Percentiles rank a stretch among this genome's conserved stretches.
phyloP scores from a whole-genome alignment of 1,284 basidiomycete genomes.

The Malassezia slooffiae region DNA sequence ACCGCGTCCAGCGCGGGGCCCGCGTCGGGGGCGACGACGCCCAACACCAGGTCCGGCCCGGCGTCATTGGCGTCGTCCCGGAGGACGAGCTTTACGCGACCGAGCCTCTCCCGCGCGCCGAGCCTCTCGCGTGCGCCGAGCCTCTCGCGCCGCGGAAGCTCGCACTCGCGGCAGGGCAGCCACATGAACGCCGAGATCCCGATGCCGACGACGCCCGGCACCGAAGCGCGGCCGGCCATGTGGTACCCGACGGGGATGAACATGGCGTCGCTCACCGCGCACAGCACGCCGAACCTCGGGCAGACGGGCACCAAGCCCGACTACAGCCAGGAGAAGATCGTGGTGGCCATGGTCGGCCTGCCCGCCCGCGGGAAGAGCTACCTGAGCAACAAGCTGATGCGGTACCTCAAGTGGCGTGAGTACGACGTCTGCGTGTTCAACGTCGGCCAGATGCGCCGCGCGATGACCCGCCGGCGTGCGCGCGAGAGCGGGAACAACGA shows the following conservation, averaged over 20 bases:
- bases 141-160: too few relatives aligned
- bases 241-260: conserved; percentile 10
- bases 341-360: conserved; percentile 76
- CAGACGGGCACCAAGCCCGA: conserved; percentile 79
- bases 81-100: too few relatives aligned
- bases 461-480: conserved; percentile 63
- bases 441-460: conserved; percentile 84
- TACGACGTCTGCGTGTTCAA: conserved; percentile 99
- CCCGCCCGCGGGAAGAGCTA: conserved; percentile 45
- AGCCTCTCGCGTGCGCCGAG: too few relatives aligned
- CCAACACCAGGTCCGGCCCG: too few relatives aligned
- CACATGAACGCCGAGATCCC: too few relatives aligned
- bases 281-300: conserved; percentile 28
- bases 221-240: not conserved
- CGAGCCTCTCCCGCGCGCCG: too few relatives aligned
- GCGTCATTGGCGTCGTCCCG: too few relatives aligned
- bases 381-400: conserved; percentile 45
- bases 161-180: too few relatives aligned
- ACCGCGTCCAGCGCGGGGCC: too few relatives aligned
- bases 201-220: too few relatives aligned
- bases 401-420: conserved; percentile 65
- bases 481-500: conserved; percentile 65
- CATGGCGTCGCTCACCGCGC: conserved; percentile 19
- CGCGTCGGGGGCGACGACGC: too few relatives aligned
- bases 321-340: conserved; percentile 95